Evolutionary conservation across 1,284 basidiomycete species (phyloP).

Genomic region (Trichosporon coremiiforme): DNA sequence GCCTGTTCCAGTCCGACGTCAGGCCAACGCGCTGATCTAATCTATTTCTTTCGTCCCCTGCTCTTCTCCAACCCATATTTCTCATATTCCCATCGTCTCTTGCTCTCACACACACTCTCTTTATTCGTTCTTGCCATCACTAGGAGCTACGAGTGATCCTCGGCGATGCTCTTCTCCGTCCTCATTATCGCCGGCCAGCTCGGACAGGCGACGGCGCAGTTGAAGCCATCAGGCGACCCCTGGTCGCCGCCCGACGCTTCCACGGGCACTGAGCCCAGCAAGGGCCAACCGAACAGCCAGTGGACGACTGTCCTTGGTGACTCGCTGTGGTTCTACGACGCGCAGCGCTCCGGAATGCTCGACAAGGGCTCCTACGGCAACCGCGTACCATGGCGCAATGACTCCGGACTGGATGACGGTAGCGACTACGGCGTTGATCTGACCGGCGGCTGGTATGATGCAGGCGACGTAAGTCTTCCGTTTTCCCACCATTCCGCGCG

Average conservation of each 20-base stretch:
- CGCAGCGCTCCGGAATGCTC: slow-evolving; percentile 77
- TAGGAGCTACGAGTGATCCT: not conserved
- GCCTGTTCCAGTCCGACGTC: no score
- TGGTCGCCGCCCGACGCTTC: slow-evolving; percentile 62
- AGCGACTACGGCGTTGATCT: slow-evolving; percentile 72
- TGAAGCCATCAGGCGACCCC: slow-evolving; percentile 42
- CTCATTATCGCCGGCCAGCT: slow-evolving; percentile 14
- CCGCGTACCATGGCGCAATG: slow-evolving; percentile 83
- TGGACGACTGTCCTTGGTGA: slow-evolving; percentile 80
- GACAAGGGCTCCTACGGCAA: slow-evolving; percentile 62
- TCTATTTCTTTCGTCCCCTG: not conserved
- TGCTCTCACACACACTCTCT: not conserved
- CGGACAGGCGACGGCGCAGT: slow-evolving; percentile 35
- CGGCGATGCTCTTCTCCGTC: not conserved
- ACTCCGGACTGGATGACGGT: slow-evolving; percentile 75
- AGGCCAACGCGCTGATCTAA: not conserved
- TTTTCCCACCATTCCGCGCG: slow-evolving; percentile 10
- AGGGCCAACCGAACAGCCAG: slow-evolving; percentile 66
- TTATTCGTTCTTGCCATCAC: not conserved
- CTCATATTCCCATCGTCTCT: not conserved
- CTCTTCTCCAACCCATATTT: not conserved
- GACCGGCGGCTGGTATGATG: slow-evolving; percentile 86
- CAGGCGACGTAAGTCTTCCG: slow-evolving; percentile 59
- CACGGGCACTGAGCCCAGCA: slow-evolving; percentile 62
- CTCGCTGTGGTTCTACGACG: slow-evolving; percentile 85